Percentiles rank a stretch among this genome's conserved stretches.
Conservation (phyloP, 108 stramenopile species). For the Hondaea fermentalgiana region DNA sequence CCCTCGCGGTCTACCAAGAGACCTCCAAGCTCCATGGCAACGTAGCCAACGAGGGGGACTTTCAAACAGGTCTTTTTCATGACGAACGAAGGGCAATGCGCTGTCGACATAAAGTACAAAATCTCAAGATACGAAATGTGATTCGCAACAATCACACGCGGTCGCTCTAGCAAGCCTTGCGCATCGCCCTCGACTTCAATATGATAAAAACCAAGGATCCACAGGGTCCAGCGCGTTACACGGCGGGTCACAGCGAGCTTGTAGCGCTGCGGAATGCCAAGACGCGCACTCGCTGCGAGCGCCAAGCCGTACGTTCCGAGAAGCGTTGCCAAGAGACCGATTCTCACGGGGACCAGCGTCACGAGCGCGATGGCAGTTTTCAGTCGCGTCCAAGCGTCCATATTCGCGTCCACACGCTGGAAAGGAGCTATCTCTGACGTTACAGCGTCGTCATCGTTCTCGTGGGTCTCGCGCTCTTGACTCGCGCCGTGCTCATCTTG, state of each 20-base stretch:
- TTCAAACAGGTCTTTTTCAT: not conserved
- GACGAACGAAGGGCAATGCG: not conserved
- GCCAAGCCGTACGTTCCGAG: not conserved
- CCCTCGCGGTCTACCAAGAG: not conserved
- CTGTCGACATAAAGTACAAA: not conserved
- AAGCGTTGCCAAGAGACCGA: not conserved
- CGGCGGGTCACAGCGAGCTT: not conserved
- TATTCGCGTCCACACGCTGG: not conserved
- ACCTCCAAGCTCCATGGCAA: conserved; percentile 3
- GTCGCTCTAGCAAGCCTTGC: not conserved
- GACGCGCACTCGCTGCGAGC: not conserved
- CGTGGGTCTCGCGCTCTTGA: not conserved
- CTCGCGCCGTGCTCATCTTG: too few relatives aligned
- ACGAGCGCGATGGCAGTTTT: not conserved
- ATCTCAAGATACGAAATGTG: not conserved
- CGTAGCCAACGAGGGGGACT: not conserved
- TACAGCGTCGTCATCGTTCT: not conserved
- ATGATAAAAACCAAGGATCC: not conserved
- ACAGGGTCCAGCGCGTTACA: not conserved
- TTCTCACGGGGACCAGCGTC: not conserved
- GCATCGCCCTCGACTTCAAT: not conserved
- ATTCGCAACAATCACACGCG: not conserved
- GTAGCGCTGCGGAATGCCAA: not conserved
- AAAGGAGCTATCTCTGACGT: not conserved
- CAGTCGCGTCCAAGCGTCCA: not conserved